Base-by-base conservation (phyloP, 2,329 filamentous ascomycete species). In the Cladosporium phlei region DNA sequence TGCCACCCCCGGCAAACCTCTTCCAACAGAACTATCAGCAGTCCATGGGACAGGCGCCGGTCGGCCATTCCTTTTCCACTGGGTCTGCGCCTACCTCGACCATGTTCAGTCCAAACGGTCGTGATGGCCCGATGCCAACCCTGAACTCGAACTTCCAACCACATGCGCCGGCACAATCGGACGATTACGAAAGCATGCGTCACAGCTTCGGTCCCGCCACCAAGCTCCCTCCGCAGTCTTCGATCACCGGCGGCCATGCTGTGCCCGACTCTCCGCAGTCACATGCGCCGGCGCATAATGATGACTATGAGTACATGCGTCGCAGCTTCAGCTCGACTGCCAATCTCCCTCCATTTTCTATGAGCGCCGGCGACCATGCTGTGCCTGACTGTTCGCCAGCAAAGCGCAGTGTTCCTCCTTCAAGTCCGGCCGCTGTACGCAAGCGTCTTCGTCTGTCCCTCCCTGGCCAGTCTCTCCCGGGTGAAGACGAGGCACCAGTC, bases 391-490 rank as follows among this genome's bases (percentile, higher is more conserved):
- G 12, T 11, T 48, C 51, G 20, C 51, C 51, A 14, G 20, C 16
- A 24, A 53, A 53, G 48, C 51, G 51, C 24, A 29, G 17, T 7
- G 16, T 37, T 11, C 22, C 48, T 7, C 12, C 45, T 14, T 24
- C 27, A 6, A 46, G 20, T 17, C 42, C 45, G 20, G 39, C 14
- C 16, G 11, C 19, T 1, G 19, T 20, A 5, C 19, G 21, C 42
- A 51, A 53, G 40, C 51, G 45, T 19, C 29, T 42, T 30, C 50
- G 48, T 5, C 30, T 53, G 5, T 47, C 48, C 10, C 14, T 44
- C 11, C 42, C 45, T 10, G n/a, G 48, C 4, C 30, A 51, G 5
- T 47, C 48, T n/a, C 14, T 44, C 11, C 42, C 45, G 5, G 43
- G 47, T 6, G 33, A 50, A 24, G 28, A 46, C 3, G 19, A 33